phyloP scores from a whole-genome alignment of 805 yeast genomes.

The Pichia pseudocactophila region DNA sequence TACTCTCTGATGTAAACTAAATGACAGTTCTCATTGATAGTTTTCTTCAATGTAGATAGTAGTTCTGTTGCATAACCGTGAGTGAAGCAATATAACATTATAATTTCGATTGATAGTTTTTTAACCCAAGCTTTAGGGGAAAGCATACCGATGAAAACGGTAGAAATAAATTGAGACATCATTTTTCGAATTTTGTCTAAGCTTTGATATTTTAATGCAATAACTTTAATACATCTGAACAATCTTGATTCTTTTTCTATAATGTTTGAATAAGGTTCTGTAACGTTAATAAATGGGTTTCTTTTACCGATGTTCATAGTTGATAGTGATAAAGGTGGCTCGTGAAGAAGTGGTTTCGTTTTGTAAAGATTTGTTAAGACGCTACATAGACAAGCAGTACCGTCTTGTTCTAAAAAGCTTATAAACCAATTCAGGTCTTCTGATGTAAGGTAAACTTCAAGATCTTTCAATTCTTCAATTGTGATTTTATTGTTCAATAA shows the following conservation, averaged over 20 bases:
- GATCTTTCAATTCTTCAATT: conserved; percentile 62
- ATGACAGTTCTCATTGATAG: conserved; percentile 29
- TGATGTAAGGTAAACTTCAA: conserved; percentile 88
- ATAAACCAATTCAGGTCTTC: conserved; percentile 75
- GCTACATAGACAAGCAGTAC: conserved; percentile 78
- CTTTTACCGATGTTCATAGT: background rate
- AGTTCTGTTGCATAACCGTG: conserved; percentile 15
- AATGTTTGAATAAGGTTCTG: conserved; percentile 25
- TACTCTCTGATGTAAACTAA: conserved; percentile 22
- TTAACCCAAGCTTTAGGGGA: conserved; percentile 78
- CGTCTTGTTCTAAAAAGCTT: conserved; percentile 73
- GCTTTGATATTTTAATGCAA: conserved; percentile 63
- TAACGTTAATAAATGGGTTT: conserved; percentile 21
- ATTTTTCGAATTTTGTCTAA: conserved; percentile 55
- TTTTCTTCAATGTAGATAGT: conserved; percentile 20
- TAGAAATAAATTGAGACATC: conserved; percentile 43
- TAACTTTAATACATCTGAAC: conserved; percentile 72
- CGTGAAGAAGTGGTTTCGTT: conserved; percentile 20
- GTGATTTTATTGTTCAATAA: conserved; percentile 64
- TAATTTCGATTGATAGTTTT: conserved; percentile 67
- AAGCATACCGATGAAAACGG: conserved; percentile 69
- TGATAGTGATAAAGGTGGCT: background rate
- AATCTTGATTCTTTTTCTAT: conserved; percentile 67
- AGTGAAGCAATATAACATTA: conserved; percentile 46
- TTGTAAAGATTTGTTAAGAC: conserved; percentile 39